Conservation (phyloP, 2,329 filamentous ascomycete species). For the Hymenoscyphus repandus region DNA sequence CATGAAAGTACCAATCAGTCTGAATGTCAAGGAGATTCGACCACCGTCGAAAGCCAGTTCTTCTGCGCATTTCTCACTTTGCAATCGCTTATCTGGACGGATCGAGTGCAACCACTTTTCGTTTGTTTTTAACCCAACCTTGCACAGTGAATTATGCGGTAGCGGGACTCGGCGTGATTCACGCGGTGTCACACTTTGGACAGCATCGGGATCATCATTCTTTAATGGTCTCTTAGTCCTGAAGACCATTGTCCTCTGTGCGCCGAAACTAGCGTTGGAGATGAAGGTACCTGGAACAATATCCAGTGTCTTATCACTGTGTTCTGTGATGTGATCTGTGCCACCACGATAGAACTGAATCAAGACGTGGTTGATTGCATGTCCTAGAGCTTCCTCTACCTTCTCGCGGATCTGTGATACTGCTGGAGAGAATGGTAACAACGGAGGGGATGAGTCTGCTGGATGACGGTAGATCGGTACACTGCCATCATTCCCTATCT, state of each 20-base stretch:
- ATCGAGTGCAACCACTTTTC: constrained; percentile 89
- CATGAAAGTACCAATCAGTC: constrained; percentile 82
- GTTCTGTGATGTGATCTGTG: constrained; percentile 89
- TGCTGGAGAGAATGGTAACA: constrained; percentile 69
- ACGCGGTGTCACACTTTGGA: constrained; percentile 20
- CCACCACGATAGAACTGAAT: constrained; percentile 92
- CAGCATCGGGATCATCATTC: constrained; percentile 26
- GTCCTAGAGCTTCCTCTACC: constrained; percentile 69
- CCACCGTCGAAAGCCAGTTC: constrained; percentile 71
- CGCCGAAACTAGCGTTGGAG: constrained; percentile 90
- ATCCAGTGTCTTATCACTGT: constrained; percentile 94
- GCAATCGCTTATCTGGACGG: constrained; percentile 72
- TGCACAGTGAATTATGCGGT: constrained; percentile 84
- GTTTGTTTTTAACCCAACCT: constrained; percentile 78
- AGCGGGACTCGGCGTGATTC: constrained; percentile 57
- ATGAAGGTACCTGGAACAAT: constrained; percentile 77
- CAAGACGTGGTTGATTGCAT: constrained; percentile 82
- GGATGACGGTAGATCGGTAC: constrained; percentile 95
- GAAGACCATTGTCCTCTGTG: constrained; percentile 83
- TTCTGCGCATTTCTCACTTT: constrained; percentile 58
- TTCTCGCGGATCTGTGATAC: constrained; percentile 63
- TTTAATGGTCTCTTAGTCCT: constrained; percentile 67
- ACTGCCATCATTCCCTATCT: constrained; percentile 60
- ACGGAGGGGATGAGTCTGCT: constrained; percentile 75
- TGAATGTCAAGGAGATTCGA: constrained; percentile 88